Base-by-base conservation (phyloP, 805 yeast genomes). In the Lipomyces starkeyi region DNA sequence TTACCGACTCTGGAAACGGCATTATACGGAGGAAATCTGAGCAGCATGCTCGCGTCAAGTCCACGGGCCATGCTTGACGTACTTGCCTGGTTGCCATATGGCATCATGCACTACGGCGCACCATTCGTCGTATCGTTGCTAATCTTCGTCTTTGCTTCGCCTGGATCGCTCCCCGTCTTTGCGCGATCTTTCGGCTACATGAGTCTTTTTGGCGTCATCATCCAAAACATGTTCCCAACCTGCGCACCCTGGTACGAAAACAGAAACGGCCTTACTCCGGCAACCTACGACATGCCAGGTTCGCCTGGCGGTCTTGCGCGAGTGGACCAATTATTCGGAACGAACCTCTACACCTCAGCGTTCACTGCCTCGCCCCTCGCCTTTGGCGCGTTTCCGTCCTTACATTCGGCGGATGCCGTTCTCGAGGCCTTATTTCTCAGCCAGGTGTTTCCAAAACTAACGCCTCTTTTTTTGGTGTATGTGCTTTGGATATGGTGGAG, bases 401-500 rank as follows among this genome's bases (percentile, higher is more conserved):
- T 94, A 74, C 99, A 94, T 77, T 90, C 97, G 17, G 99, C 96
- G 17, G 91, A 94, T 77, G 93, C 98, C 13, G 91, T 93, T 2
- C 89, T 94, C 91, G 97, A 93, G 77, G 97, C 93, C 1, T 81
- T 93, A 68, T 95, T 95, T 80, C 82, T 95, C 75, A 82, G 88
- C 63, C 91, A 92, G 82, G 81, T 93, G 64, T 93, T 93, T 77
- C 98, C 98, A 13, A 83, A 80, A 55, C 82, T 82, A 59, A 82
- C 87, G 0, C 87, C 89, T 7, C 68, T 91, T 6, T 35, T 63
- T 25, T 91, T 92, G 83, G 83, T 88, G 77, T 95, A 94, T 77
- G 95, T 92, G n/a, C 80, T 87, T 71, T 92, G 97, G 96, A 84
- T 95, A 73, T 94, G 98, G 98, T 95, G 97, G 97, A 86, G 95